phyloP scores from a whole-genome alignment of 2,329 filamentous ascomycete species.

The Zalaria obscura region DNA sequence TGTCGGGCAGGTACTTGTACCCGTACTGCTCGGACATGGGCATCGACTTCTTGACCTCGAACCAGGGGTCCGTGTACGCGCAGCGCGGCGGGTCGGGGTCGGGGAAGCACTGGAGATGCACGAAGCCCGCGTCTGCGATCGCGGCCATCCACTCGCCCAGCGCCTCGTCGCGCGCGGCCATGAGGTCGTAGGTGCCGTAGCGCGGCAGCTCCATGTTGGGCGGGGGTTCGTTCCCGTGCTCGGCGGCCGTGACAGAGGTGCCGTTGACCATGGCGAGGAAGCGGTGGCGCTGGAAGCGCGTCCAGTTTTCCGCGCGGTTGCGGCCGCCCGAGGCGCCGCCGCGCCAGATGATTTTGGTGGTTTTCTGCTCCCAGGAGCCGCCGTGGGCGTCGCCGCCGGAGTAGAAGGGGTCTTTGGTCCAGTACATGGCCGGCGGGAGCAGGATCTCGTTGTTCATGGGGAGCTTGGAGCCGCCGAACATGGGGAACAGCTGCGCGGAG shows the following conservation, averaged over 20 bases:
- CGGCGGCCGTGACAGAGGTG: constrained; percentile 39
- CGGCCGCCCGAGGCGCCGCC: constrained; percentile 34
- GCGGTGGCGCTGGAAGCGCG: constrained; percentile 59
- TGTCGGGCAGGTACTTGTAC: constrained; percentile 58
- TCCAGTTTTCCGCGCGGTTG: constrained; percentile 45
- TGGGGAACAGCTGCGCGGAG: constrained; percentile 30
- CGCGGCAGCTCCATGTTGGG: constrained; percentile 26
- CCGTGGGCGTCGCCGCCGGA: constrained; percentile 25
- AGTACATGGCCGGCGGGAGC: constrained; percentile 36
- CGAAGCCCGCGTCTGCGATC: constrained; percentile 28
- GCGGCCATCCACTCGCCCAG: constrained; percentile 26
- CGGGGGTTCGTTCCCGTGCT: constrained; percentile 22
- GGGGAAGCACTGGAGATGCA: constrained; percentile 30
- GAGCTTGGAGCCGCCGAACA: constrained; percentile 37
- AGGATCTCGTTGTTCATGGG: constrained; percentile 38
- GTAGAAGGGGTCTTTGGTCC: constrained; percentile 29
- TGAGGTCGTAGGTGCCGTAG: constrained; percentile 23
- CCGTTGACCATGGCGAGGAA: constrained; percentile 61
- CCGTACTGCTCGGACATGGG: constrained; percentile 28
- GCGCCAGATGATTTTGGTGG: constrained; percentile 29
- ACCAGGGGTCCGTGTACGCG: constrained; percentile 30
- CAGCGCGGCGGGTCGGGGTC: constrained; percentile 23
- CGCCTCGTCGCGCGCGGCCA: constrained; percentile 11
- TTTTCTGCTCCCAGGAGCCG: constrained; percentile 27
- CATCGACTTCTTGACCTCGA: constrained; percentile 16